Evolutionary conservation across 352 stramenopile genomes (phyloP).

Genomic region (Pilasporangium apinafurcum): DNA sequence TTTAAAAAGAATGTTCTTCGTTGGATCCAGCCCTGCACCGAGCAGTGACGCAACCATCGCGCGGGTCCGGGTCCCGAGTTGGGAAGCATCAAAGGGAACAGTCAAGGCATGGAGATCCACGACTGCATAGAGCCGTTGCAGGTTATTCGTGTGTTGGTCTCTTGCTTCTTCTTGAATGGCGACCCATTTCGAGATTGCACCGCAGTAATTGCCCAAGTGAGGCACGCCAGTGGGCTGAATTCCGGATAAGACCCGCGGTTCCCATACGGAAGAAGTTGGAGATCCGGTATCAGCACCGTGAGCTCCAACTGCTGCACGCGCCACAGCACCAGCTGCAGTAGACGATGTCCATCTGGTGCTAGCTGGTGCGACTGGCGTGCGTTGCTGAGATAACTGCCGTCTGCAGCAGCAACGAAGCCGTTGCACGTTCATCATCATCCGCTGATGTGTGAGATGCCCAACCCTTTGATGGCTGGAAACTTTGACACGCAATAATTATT

Average conservation of each 20-base stretch:
- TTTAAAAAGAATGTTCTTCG: slow-evolving; percentile 67
- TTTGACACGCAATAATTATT: no score
- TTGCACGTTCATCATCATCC: no score
- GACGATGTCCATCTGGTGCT: no score
- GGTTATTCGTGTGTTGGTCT: no score
- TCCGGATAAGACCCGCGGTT: slow-evolving; percentile 89
- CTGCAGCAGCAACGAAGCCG: no score
- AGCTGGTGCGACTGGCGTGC: background rate
- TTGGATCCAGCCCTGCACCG: slow-evolving; percentile 88
- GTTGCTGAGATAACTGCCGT: background rate
- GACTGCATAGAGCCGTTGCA: slow-evolving; percentile 70
- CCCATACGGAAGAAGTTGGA: slow-evolving; percentile 7
- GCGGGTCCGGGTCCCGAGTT: slow-evolving; percentile 86
- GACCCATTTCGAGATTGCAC: slow-evolving; percentile 97
- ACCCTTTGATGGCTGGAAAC: no score
- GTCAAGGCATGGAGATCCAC: slow-evolving; percentile 99
- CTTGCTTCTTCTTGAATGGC: slow-evolving; percentile 80
- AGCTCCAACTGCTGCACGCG: no score
- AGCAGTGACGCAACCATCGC: slow-evolving; percentile 93
- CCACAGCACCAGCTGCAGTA: no score
- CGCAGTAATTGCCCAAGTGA: slow-evolving; percentile 99
- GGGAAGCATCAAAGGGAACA: slow-evolving; percentile 89
- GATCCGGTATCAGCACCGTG: no score
- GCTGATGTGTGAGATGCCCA: no score
- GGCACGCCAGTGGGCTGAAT: slow-evolving; percentile 98